Conservation (phyloP, 345 rosid species). For the Adansonia digitata region DNA sequence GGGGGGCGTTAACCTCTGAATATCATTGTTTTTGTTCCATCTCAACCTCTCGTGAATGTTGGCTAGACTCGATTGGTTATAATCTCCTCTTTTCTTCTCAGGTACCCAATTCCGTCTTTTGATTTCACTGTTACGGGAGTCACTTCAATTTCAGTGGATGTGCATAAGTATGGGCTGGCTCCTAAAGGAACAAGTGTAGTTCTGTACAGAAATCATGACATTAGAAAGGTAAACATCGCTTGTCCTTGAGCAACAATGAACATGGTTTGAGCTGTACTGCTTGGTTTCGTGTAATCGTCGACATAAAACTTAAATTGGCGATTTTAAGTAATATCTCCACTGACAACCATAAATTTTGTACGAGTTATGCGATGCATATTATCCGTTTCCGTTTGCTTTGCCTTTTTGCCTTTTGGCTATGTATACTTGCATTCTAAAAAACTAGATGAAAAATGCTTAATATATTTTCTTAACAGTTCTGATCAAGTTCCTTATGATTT, state of each 20-base stretch:
- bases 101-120: slow-evolving; percentile 80
- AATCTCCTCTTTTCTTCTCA: slow-evolving; percentile 20
- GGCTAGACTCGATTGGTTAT: neutral
- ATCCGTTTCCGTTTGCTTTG: neutral
- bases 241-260: neutral
- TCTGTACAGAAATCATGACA: slow-evolving; percentile 88
- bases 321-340: neutral
- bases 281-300: neutral
- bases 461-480: neutral
- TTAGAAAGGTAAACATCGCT: slow-evolving; percentile 63
- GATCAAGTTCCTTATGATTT: slow-evolving; percentile 22
- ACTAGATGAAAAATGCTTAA: no score
- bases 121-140: slow-evolving; percentile 88
- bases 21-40: neutral
- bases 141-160: slow-evolving; percentile 85
- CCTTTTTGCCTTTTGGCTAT: neutral
- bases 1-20: neutral
- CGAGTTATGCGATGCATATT: neutral
- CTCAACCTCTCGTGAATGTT: neutral
- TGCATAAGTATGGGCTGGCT: slow-evolving; percentile 94
- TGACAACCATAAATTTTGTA: neutral
- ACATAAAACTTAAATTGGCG: neutral
- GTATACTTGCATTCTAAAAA: neutral
- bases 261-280: neutral
- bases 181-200: slow-evolving; percentile 95